Percentiles rank a stretch among this genome's conserved stretches.
phyloP scores from a whole-genome alignment of 768 basidiomycete genomes.

The Holtermannia corniformis region DNA sequence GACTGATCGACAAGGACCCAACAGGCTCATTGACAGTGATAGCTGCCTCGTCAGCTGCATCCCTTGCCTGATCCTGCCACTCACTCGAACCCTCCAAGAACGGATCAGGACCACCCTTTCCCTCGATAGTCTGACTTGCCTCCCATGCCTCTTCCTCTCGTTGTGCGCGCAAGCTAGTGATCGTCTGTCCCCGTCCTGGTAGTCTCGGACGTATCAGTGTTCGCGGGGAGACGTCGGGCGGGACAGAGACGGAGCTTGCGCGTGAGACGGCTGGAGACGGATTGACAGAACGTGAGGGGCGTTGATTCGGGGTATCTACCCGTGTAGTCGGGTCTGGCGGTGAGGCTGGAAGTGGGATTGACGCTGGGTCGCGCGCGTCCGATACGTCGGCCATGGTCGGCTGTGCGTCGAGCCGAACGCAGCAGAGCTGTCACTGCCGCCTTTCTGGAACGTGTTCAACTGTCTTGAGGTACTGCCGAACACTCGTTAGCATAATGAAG shows the following conservation, averaged over 20 bases:
- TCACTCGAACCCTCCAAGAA: slow-evolving; percentile 22
- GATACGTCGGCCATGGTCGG: too few species aligned
- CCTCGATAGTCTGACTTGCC: neutral
- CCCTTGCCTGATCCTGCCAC: neutral
- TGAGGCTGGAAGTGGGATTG: neutral
- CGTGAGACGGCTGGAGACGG: neutral
- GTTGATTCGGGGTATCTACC: neutral
- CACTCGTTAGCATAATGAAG: too few species aligned
- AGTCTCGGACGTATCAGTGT: slow-evolving; percentile 14
- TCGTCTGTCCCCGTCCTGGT: slow-evolving; percentile 12
- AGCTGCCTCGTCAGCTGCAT: neutral
- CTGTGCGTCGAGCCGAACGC: too few species aligned
- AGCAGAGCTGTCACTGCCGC: too few species aligned
- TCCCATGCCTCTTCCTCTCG: neutral
- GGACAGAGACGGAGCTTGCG: neutral
- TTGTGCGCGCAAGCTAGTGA: slow-evolving; percentile 1
- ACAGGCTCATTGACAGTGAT: slow-evolving; percentile 43
- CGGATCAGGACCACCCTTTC: slow-evolving; percentile 10
- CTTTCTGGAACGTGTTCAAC: too few species aligned
- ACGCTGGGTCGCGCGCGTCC: neutral
- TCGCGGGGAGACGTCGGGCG: slow-evolving; percentile 18
- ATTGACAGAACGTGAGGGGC: neutral
- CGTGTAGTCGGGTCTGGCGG: neutral
- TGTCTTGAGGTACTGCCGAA: too few species aligned
- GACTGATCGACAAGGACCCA: slow-evolving; percentile 53